Evolutionary conservation across 108 stramenopile genomes (phyloP).

Genomic region (Nannochloropsis granulata): DNA sequence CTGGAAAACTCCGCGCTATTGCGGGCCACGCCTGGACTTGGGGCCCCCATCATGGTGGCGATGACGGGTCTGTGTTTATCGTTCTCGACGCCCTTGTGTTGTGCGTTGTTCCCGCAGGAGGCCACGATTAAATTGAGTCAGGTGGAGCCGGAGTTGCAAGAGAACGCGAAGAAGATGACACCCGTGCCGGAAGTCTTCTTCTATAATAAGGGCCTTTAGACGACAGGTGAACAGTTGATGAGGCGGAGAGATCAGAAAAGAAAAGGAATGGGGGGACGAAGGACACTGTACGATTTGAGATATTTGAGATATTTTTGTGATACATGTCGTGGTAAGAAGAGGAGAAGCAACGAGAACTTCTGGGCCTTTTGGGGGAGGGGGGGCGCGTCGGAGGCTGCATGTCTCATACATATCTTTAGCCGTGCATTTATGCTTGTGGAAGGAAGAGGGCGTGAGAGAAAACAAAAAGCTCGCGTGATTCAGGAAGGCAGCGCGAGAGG

Average conservation of each 20-base stretch:
- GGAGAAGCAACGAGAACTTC: neutral
- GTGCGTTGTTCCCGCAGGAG: slow-evolving; percentile 27
- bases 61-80: slow-evolving; percentile 3
- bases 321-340: neutral
- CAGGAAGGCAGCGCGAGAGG: too few species aligned
- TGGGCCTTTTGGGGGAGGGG: too few species aligned
- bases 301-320: too few species aligned
- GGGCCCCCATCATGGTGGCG: slow-evolving; percentile 7
- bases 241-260: neutral
- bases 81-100: slow-evolving; percentile 16
- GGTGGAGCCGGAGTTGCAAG: slow-evolving; percentile 19
- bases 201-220: slow-evolving; percentile 8
- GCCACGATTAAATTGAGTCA: neutral
- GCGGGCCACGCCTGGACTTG: slow-evolving; percentile 14
- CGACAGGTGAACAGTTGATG: neutral
- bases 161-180: neutral
- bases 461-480: too few species aligned
- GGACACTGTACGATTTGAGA: neutral
- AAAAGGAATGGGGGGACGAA: neutral
- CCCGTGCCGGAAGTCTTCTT: neutral
- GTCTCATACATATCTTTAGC: neutral
- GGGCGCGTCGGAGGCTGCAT: neutral
- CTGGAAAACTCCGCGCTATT: slow-evolving; percentile 9
- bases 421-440: neutral
- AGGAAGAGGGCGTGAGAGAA: too few species aligned